phyloP scores from a whole-genome alignment of 2,329 filamentous ascomycete genomes.

The Rhynchosporium graminicola region DNA sequence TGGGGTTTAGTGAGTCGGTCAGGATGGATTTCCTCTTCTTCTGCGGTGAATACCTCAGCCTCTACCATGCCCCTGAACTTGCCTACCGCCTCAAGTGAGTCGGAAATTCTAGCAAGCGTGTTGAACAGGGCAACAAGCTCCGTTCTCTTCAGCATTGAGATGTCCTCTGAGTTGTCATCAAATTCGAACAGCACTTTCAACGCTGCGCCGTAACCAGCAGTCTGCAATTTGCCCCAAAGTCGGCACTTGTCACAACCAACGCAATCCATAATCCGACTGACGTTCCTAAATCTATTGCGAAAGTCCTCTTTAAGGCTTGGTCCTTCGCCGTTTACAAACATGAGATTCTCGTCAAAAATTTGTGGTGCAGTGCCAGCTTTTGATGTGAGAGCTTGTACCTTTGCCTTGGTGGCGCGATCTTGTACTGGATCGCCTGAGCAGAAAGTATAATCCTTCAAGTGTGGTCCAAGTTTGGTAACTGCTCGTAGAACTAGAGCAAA shows the following conservation, averaged over 20 bases:
- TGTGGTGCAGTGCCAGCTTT: slow-evolving; percentile 68
- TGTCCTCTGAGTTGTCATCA: slow-evolving; percentile 60
- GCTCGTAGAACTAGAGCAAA: slow-evolving; percentile 93
- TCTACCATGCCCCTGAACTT: slow-evolving; percentile 65
- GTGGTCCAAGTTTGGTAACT: slow-evolving; percentile 83
- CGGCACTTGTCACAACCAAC: slow-evolving; percentile 98
- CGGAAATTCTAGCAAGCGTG: slow-evolving; percentile 83
- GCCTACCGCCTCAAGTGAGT: slow-evolving; percentile 73
- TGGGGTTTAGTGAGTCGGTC: slow-evolving; percentile 45
- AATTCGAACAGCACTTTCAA: slow-evolving; percentile 96
- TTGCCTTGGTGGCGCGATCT: slow-evolving; percentile 76
- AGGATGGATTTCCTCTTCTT: slow-evolving; percentile 16
- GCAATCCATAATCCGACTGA: slow-evolving; percentile 96
- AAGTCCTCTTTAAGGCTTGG: slow-evolving; percentile 93
- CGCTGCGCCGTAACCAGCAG: slow-evolving; percentile 89
- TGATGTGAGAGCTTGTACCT: slow-evolving; percentile 75
- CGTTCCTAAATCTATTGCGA: slow-evolving; percentile 93
- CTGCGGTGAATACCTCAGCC: slow-evolving; percentile 32
- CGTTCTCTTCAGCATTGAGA: slow-evolving; percentile 77
- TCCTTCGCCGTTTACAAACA: slow-evolving; percentile 82
- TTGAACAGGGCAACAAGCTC: slow-evolving; percentile 95
- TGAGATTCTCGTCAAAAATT: slow-evolving; percentile 92
- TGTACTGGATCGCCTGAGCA: slow-evolving; percentile 83
- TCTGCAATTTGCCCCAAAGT: slow-evolving; percentile 96
- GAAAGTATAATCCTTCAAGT: slow-evolving; percentile 81